Evolutionary conservation across 202 grass and related monocot species (phyloP), one percentile per base, ranked within the genome.

Genomic region (Hordeum pubiflorum): DNA sequence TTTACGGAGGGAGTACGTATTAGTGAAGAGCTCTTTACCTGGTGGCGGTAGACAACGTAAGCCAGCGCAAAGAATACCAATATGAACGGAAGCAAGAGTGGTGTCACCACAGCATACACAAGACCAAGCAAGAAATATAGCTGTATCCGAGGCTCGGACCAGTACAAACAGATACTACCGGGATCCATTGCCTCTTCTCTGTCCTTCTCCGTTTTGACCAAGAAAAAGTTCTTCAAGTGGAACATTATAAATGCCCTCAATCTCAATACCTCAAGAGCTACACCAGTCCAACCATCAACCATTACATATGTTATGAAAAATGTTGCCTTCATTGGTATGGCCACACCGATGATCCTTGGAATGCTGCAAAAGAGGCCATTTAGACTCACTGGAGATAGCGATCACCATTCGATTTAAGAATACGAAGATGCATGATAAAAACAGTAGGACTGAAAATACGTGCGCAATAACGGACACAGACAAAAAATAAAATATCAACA

Each of bases 221-320:
- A 85, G 80, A 98, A 94, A 44, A 85, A 89, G 78, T 95, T 95
- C 46, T 98, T 98, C 77, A 98, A 70, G 57, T 98, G 92, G 74
- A 18, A 98, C 38, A 98, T 64, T 76, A 98, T 81, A 20, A 98
- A 79, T 6, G 92, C 52, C 64, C 81, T 91, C 46, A 95, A 32
- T 72, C 92, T 81, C 71, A 94, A 41, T 38, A 98, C 91, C 81
- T 98, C 95, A 77, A 87, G 88, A 84, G 95, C 92, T 71, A 95
- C 52, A 68, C 95, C 92, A 58, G 90, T 57, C 95, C 95, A 98
- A 67, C 95, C 95, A 77, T 98, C 95, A 86, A 94, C 92, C 95
- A 98, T 93, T 44, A 93, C 78, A 38, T 93, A 98, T 66, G 95
- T 93, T 72, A 98, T 95, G 85, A 98, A 98, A 82, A 98, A 98